Base-by-base conservation (phyloP, 495 filamentous ascomycete species). In the Penicillium bovifimosum region DNA sequence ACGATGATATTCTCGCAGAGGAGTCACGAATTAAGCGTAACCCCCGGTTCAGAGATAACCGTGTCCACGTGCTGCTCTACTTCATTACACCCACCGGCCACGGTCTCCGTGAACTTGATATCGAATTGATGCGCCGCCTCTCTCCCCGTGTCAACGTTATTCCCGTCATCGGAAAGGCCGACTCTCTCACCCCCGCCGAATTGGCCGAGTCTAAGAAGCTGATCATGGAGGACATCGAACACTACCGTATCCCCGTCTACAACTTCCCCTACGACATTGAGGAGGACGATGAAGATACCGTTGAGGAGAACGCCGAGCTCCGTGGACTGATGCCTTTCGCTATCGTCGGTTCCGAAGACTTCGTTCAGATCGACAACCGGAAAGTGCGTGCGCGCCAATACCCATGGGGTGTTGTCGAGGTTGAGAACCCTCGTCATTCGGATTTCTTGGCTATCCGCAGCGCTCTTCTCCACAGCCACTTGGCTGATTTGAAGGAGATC, bases 21-120 rank as follows among this genome's bases (percentile, higher is more conserved):
- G 93, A 98, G 76, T 97, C 93, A 60, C 90, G 93, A 79, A 98
- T 98, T 78, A 98, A 98, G 86, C 93, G 93, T 87, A 98, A 98
- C 76, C 95, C 93, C 52, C 84, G 93, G 64, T 98, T 98, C 83
- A 85, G 95, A 65, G 93, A 98, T 74, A 96, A 98, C 75, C 89
- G 93, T 75, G 91, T 98, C 33, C 93, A 98, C 65, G 93, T 90
- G 53, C 83, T 97, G 61, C 84, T 98, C 60, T 98, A 98, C 80
- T 98, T 98, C 77, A 96, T 98, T 76, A 95, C 93, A 58, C 93
- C 93, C 27, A 98, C 93, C 46, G 93, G 92, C 59, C 92, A 97
- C 75, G 92, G 93, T 67, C 89, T 98, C 51, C 95, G 93, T 68
- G 93, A 98, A 77, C 83, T 98, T 46, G 93, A 98, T 62, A 98